Percentiles rank a stretch among this genome's conserved stretches.
Evolutionary conservation across 495 filamentous ascomycete species (phyloP).

Genomic region (Penicillium tannophilum): DNA sequence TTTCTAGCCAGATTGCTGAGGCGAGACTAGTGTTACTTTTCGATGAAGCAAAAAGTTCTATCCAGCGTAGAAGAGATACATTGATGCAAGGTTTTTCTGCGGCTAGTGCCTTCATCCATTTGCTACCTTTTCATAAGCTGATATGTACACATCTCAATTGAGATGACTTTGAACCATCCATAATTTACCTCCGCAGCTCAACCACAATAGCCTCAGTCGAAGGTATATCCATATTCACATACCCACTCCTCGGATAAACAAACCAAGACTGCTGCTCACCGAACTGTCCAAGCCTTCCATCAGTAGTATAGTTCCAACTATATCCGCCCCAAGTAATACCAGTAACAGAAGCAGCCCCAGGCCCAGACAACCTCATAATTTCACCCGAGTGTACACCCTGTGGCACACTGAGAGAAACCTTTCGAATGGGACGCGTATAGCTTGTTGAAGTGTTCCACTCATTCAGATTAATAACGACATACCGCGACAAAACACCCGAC

Average conservation of each 20-base stretch:
- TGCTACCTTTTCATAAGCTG: too few relatives aligned
- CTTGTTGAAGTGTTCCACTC: constrained; percentile 22
- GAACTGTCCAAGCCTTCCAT: constrained; percentile 15
- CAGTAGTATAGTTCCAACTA: constrained; percentile 21
- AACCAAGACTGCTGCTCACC: background rate
- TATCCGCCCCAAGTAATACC: constrained; percentile 18
- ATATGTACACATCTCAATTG: too few relatives aligned
- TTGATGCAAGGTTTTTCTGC: too few relatives aligned
- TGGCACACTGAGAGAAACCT: constrained; percentile 10
- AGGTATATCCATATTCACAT: background rate
- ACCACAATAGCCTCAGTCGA: constrained; percentile 15
- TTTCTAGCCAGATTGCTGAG: constrained; percentile 58
- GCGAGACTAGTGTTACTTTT: constrained; percentile 46
- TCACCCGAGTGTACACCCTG: constrained; percentile 8
- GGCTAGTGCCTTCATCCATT: too few relatives aligned
- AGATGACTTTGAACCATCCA: too few relatives aligned
- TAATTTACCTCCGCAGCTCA: constrained; percentile 2
- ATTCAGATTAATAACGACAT: constrained; percentile 22
- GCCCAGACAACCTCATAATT: constrained; percentile 13
- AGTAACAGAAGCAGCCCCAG: constrained; percentile 13
- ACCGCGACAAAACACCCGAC: constrained; percentile 12
- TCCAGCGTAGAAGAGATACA: too few relatives aligned
- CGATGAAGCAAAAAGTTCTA: too few relatives aligned
- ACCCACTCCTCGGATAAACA: background rate
- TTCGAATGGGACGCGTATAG: constrained; percentile 16